Conservation (phyloP, 768 basidiomycete genomes). For the Rhodotorula diobovata region DNA sequence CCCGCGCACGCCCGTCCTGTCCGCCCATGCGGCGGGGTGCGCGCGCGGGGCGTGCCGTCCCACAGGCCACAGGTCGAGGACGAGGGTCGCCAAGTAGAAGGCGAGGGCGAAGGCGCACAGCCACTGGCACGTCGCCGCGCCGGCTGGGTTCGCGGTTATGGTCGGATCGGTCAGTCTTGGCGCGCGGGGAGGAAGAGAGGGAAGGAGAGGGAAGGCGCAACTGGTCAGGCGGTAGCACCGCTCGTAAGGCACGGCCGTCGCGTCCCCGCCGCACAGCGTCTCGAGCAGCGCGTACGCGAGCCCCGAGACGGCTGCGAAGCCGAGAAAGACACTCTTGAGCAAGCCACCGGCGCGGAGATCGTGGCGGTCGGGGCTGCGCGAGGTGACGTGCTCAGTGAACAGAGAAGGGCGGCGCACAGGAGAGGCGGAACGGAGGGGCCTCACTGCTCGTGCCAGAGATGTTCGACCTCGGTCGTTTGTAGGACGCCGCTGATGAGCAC, state of each 20-base stretch:
- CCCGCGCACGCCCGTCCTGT: background rate
- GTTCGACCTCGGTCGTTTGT: conserved; percentile 27
- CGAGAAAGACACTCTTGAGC: conserved; percentile 19
- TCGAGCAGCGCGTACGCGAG: background rate
- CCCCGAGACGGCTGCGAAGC: background rate
- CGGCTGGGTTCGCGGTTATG: conserved; percentile 5
- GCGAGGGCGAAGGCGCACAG: conserved; percentile 7
- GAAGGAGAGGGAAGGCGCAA: background rate
- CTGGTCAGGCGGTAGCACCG: conserved; percentile 22
- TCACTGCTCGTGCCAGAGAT: conserved; percentile 36
- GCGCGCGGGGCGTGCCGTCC: conserved; percentile 8
- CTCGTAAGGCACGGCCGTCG: background rate
- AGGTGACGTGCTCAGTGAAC: background rate
- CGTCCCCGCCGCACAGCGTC: conserved; percentile 6
- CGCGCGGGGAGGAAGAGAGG: background rate
- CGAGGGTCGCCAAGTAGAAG: conserved; percentile 16
- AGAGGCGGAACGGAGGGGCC: background rate
- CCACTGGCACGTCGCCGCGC: conserved; percentile 27
- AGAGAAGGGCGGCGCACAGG: background rate
- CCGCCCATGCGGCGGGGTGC: background rate
- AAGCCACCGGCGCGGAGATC: conserved; percentile 16
- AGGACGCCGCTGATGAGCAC: conserved; percentile 3
- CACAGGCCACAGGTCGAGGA: conserved; percentile 29
- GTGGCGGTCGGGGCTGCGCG: conserved; percentile 23
- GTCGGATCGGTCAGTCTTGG: too few relatives aligned